These are phyloP conservation scores for Diaporthe caulivora DNA, from an alignment of 2,329 filamentous ascomycete species.

Conservation along the genomic window DNA sequence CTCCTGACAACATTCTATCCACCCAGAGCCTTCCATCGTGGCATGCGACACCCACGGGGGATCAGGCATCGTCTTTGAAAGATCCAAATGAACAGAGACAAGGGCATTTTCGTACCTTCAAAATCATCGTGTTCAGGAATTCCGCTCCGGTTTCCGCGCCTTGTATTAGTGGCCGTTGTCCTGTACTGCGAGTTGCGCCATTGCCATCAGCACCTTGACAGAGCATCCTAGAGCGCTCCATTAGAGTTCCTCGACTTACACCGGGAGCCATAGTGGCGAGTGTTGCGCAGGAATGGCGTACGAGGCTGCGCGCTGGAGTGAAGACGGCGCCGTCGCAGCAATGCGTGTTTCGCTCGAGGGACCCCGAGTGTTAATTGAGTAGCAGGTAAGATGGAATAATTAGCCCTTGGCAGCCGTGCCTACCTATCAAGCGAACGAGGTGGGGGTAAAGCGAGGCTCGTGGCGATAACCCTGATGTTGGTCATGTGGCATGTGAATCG, in stretches of 20 bases:
- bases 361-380: not conserved
- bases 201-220: slow-evolving; percentile 2
- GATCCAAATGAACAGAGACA: not conserved
- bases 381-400: not conserved
- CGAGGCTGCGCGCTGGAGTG: not conserved
- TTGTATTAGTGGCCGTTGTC: slow-evolving; percentile 56
- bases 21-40: not conserved
- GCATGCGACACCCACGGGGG: not conserved
- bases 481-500: slow-evolving; percentile 11
- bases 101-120: slow-evolving; percentile 57
- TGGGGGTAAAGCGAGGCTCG: no score
- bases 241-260: slow-evolving; percentile 44
- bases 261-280: slow-evolving; percentile 54
- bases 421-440: not conserved
- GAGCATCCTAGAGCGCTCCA: not conserved
- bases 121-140: slow-evolving; percentile 73
- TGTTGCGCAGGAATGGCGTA: not conserved
- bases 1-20: not conserved
- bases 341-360: slow-evolving; percentile 5
- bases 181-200: slow-evolving; percentile 43
- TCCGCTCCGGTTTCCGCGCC: slow-evolving; percentile 67
- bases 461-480: not conserved
- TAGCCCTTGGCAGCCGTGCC: not conserved
- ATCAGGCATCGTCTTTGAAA: not conserved
- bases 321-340: slow-evolving; percentile 17